Evolutionary conservation across 2,329 filamentous ascomycete genomes (phyloP), one percentile per base, ranked within the genome.

Genomic region (Microdochium nivale): DNA sequence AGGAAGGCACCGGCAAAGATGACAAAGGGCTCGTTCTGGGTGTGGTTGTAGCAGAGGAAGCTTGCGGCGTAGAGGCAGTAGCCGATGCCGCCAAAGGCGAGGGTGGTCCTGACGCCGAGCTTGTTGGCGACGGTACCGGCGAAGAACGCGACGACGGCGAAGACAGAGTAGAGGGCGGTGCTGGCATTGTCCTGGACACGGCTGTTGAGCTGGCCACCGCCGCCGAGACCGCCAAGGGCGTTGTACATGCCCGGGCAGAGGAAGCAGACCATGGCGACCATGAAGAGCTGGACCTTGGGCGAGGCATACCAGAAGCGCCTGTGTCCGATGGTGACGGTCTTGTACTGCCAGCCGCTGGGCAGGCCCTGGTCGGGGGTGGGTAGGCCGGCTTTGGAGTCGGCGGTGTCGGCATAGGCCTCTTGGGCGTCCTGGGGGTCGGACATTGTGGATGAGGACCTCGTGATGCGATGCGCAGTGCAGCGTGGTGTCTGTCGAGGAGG

Each of bases 111-210:
- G 55, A 90, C 79, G 52, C 88, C 88, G 51, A 90, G 74, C 56
- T 79, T 80, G 72, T 94, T 94, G 70, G 86, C 84, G 62, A 91
- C 79, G 50, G 86, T 91, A 52, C 86, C 86, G 58, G 87, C 86
- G 63, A 87, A 79, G 69, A 89, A 80, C 56, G 81, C 86, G 37
- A 83, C 75, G 49, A 82, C 72, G 46, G 81, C 72, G 52, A 78
- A 78, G 33, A 74, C 74, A 10, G 69, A 71, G 60, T 78, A 76
- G 10, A 77, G 67, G 5, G 75, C 75, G 11, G 68, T 72, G 51
- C 62, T 64, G 60, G 86, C 81, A 59, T 85, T 78, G 65, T 86
- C 85, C 75, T 70, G 65, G 49, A 72, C 83, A 24, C 72, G 76
- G 9, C 70, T 56, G 61, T 83, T 71, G 55, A 81, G 64, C 59